Base-by-base conservation (phyloP, 352 stramenopile genomes). In the Saprolegnia parasitica region DNA sequence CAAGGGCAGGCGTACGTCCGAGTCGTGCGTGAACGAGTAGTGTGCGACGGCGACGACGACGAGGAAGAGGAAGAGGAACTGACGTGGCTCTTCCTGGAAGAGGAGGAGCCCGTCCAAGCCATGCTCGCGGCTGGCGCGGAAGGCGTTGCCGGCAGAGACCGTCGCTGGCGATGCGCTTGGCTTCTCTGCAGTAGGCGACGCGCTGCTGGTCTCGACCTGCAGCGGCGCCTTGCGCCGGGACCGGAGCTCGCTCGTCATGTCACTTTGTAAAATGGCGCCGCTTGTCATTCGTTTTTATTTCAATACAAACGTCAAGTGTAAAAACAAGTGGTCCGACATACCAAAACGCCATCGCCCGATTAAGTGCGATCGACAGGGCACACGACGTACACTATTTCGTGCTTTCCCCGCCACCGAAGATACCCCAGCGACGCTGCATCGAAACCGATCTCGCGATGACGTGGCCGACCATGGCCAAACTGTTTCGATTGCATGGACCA, bases 11-110 rank as follows among this genome's bases (percentile, higher is more conserved):
- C 73, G 13, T 72, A 80, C 77, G 67, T 84, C 68, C 45, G 84
- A 87, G 50, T 94, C 81, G 75, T 90, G 81, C 45, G 83, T 91
- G 77, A 90, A 92, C 60, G 86, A 90, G 61, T 90, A 91, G 74
- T 89, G 87, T 32, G 83, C 87, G 49, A 92, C 81, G n/a, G 75
- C 81, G 1, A 71, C 47, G 2, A 90, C 77, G 9, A 90, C 78
- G 16, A 83, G 40, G 6, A 77, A 49, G 6, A 94, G 78, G 57
- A 94, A 84, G n/a, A 86, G 61, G 42, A 94, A 74, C 72, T 94
- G 86, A 6, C 86, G 86, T 49, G 86, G 86, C 74, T 92, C 75
- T 67, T 94, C 86, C 13, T 79, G 81, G 74, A 91, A 94, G 9
- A 91, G 66, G 73, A 94, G 73, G 68, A 88, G 72, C 16, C 83